Percentiles rank a stretch among this genome's conserved stretches.
These are phyloP conservation scores for Colletotrichum costaricense DNA, from an alignment of 2,329 filamentous ascomycete species.

Conservation along the genomic window DNA sequence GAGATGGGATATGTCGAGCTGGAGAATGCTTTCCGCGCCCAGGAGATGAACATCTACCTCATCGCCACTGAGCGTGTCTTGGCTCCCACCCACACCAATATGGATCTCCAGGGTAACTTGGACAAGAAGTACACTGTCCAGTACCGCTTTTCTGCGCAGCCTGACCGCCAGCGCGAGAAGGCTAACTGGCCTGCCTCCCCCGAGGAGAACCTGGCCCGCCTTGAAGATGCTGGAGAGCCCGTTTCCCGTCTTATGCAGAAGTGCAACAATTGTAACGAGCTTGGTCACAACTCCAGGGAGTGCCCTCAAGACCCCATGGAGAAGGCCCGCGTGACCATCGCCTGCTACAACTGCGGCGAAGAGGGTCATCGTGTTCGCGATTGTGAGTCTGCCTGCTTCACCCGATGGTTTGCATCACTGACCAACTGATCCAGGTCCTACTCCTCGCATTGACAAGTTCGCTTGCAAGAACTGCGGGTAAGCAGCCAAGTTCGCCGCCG, in stretches of 20 bases:
- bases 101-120: slow-evolving; percentile 78
- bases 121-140: slow-evolving; percentile 73
- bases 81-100: slow-evolving; percentile 70
- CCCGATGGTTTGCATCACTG: background rate
- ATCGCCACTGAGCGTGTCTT: slow-evolving; percentile 72
- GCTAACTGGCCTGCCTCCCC: slow-evolving; percentile 68
- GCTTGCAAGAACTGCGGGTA: slow-evolving; percentile 77
- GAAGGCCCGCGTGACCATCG: slow-evolving; percentile 57
- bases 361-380: slow-evolving; percentile 76
- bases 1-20: slow-evolving; percentile 69
- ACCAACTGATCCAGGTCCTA: slow-evolving; percentile 55
- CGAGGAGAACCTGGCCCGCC: slow-evolving; percentile 71
- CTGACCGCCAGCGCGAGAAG: slow-evolving; percentile 68
- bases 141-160: slow-evolving; percentile 69
- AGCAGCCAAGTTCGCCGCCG: slow-evolving; percentile 25
- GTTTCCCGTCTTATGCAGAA: slow-evolving; percentile 68
- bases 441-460: slow-evolving; percentile 71
- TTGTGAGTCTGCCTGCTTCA: slow-evolving; percentile 60
- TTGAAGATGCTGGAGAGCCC: slow-evolving; percentile 74
- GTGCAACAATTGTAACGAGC: slow-evolving; percentile 72
- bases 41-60: slow-evolving; percentile 67
- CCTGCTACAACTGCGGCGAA: slow-evolving; percentile 74
- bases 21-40: slow-evolving; percentile 68
- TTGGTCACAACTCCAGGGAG: slow-evolving; percentile 71
- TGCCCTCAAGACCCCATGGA: slow-evolving; percentile 70